A percentile compares a stretch with the other conserved stretches of the same genome.
Conservation (phyloP, 306 rosid species). For the Begonia loranthoides region DNA sequence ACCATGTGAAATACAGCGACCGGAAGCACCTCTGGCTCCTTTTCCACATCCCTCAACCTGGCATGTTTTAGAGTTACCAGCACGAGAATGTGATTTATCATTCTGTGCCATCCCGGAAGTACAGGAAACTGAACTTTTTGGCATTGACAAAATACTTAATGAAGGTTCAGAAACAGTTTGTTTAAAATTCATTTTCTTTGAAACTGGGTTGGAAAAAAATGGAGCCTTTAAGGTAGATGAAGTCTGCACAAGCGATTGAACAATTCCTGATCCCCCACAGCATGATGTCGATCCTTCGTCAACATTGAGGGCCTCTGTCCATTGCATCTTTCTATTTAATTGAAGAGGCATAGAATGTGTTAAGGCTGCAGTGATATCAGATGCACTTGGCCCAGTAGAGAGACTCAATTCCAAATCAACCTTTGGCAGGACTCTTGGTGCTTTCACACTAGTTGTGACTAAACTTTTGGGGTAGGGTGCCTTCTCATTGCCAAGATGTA, state of each 20-base stretch:
- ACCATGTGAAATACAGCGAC: slow-evolving; percentile 90
- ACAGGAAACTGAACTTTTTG: slow-evolving; percentile 71
- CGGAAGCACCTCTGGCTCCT: slow-evolving; percentile 97
- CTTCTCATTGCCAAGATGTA: slow-evolving; percentile 60
- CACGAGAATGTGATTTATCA: slow-evolving; percentile 34
- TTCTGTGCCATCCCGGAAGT: slow-evolving; percentile 52
- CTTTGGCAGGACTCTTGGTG: slow-evolving; percentile 33
- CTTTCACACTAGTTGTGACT: slow-evolving; percentile 23
- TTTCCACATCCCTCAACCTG: slow-evolving; percentile 89
- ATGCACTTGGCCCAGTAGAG: slow-evolving; percentile 55
- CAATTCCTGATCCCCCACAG: slow-evolving; percentile 34
- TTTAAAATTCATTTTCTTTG: slow-evolving; percentile 25
- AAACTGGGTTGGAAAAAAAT: slow-evolving; percentile 29
- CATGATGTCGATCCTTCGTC: slow-evolving; percentile 69
- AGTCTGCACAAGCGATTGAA: slow-evolving; percentile 23
- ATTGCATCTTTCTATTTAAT: slow-evolving; percentile 12
- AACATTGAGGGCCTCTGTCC: slow-evolving; percentile 35
- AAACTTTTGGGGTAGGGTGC: slow-evolving; percentile 33
- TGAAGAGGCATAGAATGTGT: slow-evolving; percentile 29
- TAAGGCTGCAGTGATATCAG: slow-evolving; percentile 47
- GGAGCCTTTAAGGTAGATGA: slow-evolving; percentile 16
- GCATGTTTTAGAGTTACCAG: slow-evolving; percentile 54
- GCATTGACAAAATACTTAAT: slow-evolving; percentile 29
- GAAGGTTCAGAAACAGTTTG: slow-evolving; percentile 35
- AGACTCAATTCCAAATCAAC: slow-evolving; percentile 77